These are phyloP conservation scores for Xylaria sp. DNA, from an alignment of 2,329 filamentous ascomycete species.

Conservation along the genomic window DNA sequence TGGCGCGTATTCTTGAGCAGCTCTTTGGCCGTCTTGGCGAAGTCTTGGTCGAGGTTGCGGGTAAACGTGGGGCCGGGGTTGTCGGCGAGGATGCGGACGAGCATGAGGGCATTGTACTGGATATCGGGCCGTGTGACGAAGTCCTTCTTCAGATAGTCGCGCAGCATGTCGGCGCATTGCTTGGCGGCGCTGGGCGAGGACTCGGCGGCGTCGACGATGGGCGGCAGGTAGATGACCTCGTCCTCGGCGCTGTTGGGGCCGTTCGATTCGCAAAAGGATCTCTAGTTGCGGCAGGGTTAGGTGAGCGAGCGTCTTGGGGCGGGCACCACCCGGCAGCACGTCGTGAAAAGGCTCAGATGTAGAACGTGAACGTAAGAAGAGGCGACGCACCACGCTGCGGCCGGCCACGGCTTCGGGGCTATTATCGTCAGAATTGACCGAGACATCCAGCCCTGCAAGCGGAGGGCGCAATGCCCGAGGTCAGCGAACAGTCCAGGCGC, in stretches of 20 bases:
- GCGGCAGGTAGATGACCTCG: slow-evolving; percentile 91
- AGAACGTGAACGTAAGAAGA: slow-evolving; percentile 6
- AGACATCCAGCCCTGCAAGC: slow-evolving; percentile 39
- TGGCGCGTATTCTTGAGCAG: slow-evolving; percentile 78
- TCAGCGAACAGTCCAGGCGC: slow-evolving; percentile 22
- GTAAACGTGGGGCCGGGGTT: slow-evolving; percentile 93
- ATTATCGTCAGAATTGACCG: slow-evolving; percentile 57
- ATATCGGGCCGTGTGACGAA: slow-evolving; percentile 73
- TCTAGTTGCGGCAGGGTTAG: slow-evolving; percentile 59
- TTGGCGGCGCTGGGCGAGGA: slow-evolving; percentile 87
- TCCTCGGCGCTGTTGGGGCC: slow-evolving; percentile 74
- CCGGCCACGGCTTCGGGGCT: slow-evolving; percentile 74
- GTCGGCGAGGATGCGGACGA: slow-evolving; percentile 89
- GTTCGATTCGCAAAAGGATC: slow-evolving; percentile 82
- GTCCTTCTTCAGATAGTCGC: slow-evolving; percentile 82
- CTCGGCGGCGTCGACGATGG: slow-evolving; percentile 94
- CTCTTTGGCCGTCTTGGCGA: slow-evolving; percentile 79
- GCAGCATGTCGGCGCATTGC: slow-evolving; percentile 82
- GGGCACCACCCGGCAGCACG: too few relatives aligned
- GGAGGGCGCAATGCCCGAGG: slow-evolving; percentile 11
- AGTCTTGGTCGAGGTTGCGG: slow-evolving; percentile 87
- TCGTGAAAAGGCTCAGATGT: neutral
- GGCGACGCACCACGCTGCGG: slow-evolving; percentile 71
- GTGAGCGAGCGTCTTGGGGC: slow-evolving; percentile 1
- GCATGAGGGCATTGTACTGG: slow-evolving; percentile 97